phyloP scores from a whole-genome alignment of 2,329 filamentous ascomycete genomes.

The Trichoderma sp. region DNA sequence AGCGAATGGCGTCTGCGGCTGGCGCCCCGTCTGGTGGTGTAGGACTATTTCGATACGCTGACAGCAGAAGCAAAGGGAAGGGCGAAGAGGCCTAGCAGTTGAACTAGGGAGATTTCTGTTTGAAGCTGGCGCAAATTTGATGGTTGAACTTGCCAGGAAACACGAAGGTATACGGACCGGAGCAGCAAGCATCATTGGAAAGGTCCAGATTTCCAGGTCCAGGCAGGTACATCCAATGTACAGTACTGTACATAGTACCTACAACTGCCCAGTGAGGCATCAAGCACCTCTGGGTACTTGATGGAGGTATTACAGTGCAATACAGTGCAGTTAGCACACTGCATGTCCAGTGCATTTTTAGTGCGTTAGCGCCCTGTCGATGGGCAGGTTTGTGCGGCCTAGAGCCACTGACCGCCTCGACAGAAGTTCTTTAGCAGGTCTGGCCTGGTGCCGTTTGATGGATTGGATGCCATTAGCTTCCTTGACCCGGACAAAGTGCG shows the following conservation, averaged over 20 bases:
- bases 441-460: too few species aligned
- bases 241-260: too few species aligned
- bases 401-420: constrained; percentile 7
- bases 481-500: neutral
- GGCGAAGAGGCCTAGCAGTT: neutral
- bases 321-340: neutral
- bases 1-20: constrained; percentile 2
- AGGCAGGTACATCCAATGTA: neutral
- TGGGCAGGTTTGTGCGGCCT: neutral
- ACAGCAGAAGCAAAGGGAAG: neutral
- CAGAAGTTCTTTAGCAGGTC: neutral
- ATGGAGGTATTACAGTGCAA: too few species aligned
- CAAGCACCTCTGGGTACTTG: too few species aligned
- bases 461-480: too few species aligned
- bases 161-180: neutral
- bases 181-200: neutral
- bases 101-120: neutral
- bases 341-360: neutral
- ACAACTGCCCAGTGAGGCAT: too few species aligned
- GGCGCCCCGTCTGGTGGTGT: neutral
- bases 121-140: too few species aligned
- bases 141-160: neutral
- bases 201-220: neutral
- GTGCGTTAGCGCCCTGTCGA: neutral
- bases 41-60: neutral